phyloP scores from a whole-genome alignment of 345 rosid species.

The Arabis hirsuta region DNA sequence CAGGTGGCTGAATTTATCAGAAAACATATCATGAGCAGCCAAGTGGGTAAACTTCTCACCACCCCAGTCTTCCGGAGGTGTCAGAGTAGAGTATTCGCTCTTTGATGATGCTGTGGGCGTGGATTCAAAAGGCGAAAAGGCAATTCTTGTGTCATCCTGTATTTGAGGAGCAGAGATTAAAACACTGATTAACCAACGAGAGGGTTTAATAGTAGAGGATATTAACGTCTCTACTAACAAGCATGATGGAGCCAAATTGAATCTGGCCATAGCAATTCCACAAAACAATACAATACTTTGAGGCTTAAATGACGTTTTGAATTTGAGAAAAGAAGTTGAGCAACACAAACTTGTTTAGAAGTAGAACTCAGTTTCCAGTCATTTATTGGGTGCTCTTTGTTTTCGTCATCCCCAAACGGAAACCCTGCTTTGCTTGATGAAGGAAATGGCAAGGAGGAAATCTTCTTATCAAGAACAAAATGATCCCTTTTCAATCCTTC shows the following conservation, averaged over 20 bases:
- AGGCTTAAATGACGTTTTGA: neutral
- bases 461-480: no score
- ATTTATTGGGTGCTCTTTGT: no score
- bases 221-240: neutral
- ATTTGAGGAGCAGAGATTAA: neutral
- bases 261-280: slow-evolving; percentile 12
- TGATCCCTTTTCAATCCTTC: no score
- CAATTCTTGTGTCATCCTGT: slow-evolving; percentile 62
- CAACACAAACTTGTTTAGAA: no score
- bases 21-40: slow-evolving; percentile 48
- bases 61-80: slow-evolving; percentile 97
- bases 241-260: neutral
- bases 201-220: neutral
- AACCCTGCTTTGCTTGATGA: no score
- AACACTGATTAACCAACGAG: slow-evolving; percentile 1
- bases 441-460: no score
- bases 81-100: slow-evolving; percentile 63
- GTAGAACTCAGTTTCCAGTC: no score
- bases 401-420: no score
- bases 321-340: neutral
- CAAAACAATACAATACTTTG: neutral
- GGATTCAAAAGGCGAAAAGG: slow-evolving; percentile 47
- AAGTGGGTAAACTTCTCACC: slow-evolving; percentile 58
- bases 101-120: slow-evolving; percentile 59
- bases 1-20: slow-evolving; percentile 56